phyloP scores from a whole-genome alignment of 2,329 filamentous ascomycete genomes.

The Triangularia setosa region DNA sequence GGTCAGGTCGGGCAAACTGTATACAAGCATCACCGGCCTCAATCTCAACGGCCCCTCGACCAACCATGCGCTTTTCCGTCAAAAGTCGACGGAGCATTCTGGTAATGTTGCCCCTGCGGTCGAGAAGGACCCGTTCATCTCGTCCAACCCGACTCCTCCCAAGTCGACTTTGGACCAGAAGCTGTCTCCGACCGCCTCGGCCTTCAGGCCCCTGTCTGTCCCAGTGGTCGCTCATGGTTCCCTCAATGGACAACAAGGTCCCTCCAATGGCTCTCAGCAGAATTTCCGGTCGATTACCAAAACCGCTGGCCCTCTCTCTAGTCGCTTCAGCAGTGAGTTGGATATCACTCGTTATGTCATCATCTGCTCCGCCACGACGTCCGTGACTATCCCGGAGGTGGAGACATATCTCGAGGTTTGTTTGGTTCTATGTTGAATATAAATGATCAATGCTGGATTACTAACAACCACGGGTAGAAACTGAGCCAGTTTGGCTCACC shows the following conservation, averaged over 20 bases:
- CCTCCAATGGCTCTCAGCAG: conserved; percentile 18
- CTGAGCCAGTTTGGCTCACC: conserved; percentile 34
- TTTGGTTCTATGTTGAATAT: neutral
- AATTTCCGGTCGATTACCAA: neutral
- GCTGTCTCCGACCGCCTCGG: conserved; percentile 60
- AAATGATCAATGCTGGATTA: neutral
- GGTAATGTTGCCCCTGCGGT: conserved; percentile 24
- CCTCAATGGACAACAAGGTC: conserved; percentile 13
- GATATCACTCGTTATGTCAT: conserved; percentile 44
- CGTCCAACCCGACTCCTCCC: conserved; percentile 30
- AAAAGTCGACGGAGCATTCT: conserved; percentile 28
- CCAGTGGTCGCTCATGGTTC: conserved; percentile 26
- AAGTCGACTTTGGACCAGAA: conserved; percentile 35
- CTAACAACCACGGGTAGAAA: conserved; percentile 35
- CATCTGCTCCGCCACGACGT: conserved; percentile 33
- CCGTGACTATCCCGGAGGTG: conserved; percentile 37
- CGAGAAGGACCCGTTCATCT: conserved; percentile 55
- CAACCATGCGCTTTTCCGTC: conserved; percentile 21
- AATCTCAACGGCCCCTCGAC: conserved; percentile 29
- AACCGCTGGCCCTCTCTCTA: conserved; percentile 25
- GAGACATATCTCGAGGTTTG: conserved; percentile 45
- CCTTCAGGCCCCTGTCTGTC: conserved; percentile 52
- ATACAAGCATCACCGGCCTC: conserved; percentile 32
- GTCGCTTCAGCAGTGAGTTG: conserved; percentile 43
- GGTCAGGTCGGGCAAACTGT: conserved; percentile 39